Evolutionary conservation across 2,329 filamentous ascomycete species (phyloP), one percentile per base, ranked within the genome.

Genomic region (Rhinocladiella mackenziei): DNA sequence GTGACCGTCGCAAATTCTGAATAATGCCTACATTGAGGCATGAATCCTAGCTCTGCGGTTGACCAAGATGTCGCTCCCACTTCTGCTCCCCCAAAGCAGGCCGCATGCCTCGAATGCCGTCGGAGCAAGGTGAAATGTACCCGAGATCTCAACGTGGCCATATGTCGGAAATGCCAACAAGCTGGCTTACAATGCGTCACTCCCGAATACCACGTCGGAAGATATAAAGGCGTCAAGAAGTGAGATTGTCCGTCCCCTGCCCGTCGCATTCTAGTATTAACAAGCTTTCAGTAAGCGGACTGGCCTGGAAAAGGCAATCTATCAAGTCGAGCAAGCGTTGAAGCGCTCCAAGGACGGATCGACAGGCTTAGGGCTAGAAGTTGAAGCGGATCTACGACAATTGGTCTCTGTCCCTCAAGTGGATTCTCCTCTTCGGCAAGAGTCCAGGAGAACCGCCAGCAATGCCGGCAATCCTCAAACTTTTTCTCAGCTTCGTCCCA

Each of bases 201-300:
- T 2, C 83, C 76, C n/a, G 76, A 76, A n/a, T 85, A 86, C 58
- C 82, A 86, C 50, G 75, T 85, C 3, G 83, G 83, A 5, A 72
- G 84, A 37, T 82, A 85, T 58, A 86, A 86, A 59, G 84, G 83
- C 15, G 83, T 86, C 48, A 87, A 86, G 62, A 87, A 87, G 83
- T 83, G 65, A 64, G 70, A 55, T 29, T 28, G n/a, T 7, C 26
- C 3, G 8, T 25, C 20, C n/a, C 28, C 8, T 3, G 28, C 9
- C 4, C n/a, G 9, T 11, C n/a, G 15, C 10, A 18, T n/a, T 1
- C 7, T 33, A 13, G 20, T 17, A 14, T 18, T 20, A 2, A 26
- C 39, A 43, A 35, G 59, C 45, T 39, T 28, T 11, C 51, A 86
- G 83, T 63, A 88, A 88, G 63, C 78, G 84, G 29, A 83, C 80